phyloP scores from a whole-genome alignment of 306 rosid genomes.

The Notholithocarpus densiflorus region DNA sequence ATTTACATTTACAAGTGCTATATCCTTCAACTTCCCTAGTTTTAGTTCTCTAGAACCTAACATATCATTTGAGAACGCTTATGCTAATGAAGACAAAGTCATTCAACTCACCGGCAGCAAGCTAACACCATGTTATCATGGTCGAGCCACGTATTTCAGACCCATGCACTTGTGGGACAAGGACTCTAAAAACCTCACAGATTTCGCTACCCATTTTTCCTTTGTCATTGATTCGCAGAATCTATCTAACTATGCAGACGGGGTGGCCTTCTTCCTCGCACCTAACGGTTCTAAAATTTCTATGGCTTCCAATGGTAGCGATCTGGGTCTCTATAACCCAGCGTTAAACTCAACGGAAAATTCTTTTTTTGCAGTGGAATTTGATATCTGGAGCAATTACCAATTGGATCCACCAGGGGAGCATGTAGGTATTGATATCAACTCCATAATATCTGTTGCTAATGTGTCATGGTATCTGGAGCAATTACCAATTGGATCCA shows the following conservation, averaged over 20 bases:
- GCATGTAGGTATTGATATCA: constrained; percentile 49
- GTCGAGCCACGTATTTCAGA: constrained; percentile 30
- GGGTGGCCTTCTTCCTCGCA: constrained; percentile 47
- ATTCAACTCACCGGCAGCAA: constrained; percentile 21
- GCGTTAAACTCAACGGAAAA: not conserved
- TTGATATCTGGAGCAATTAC: constrained; percentile 27
- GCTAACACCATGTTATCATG: no score
- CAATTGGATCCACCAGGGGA: constrained; percentile 1
- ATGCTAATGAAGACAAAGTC: not conserved
- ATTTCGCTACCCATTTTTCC: constrained; percentile 43
- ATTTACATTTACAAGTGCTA: not conserved
- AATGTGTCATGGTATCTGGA: constrained; percentile 28
- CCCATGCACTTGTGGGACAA: constrained; percentile 42
- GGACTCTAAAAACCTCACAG: constrained; percentile 23
- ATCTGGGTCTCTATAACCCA: constrained; percentile 39
- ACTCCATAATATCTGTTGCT: constrained; percentile 29
- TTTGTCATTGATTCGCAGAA: constrained; percentile 26
- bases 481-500: constrained; percentile 10
- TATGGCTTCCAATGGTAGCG: constrained; percentile 16
- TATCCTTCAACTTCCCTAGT: constrained; percentile 21
- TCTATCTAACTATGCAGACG: not conserved
- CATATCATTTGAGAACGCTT: constrained; percentile 14
- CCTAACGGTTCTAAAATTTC: constrained; percentile 23
- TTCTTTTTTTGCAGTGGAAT: constrained; percentile 51
- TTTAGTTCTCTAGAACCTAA: not conserved